Evolutionary conservation across 1,139 yeast genomes (phyloP).

Genomic region (Kodamaea suecica): DNA sequence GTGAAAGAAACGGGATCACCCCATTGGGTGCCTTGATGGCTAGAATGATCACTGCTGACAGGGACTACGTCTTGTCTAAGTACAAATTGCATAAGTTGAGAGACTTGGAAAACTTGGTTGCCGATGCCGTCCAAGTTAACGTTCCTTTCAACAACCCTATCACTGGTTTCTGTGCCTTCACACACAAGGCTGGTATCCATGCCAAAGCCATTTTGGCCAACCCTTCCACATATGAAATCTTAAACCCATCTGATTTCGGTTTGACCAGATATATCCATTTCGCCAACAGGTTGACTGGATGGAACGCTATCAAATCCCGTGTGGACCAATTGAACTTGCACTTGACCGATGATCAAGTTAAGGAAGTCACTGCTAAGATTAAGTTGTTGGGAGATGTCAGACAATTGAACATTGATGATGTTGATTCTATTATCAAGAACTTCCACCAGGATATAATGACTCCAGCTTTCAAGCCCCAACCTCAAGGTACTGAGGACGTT

Average conservation of each 20-base stretch:
- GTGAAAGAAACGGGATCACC: conserved; percentile 98
- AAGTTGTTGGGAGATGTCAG: conserved; percentile 94
- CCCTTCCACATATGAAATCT: conserved; percentile 96
- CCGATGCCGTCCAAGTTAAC: conserved; percentile 95
- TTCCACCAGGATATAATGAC: conserved; percentile 68
- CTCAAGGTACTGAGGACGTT: conserved; percentile 21
- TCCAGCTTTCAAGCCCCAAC: conserved; percentile 27
- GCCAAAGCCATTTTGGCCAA: conserved; percentile 98
- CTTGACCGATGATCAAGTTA: conserved; percentile 88
- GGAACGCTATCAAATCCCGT: conserved; percentile 98
- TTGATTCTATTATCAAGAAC: conserved; percentile 92
- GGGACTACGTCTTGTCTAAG: conserved; percentile 92
- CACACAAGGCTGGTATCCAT: conserved; percentile 99
- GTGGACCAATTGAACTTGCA: conserved; percentile 94
- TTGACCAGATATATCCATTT: conserved; percentile 93
- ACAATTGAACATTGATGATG: conserved; percentile 93
- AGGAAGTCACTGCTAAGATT: conserved; percentile 91
- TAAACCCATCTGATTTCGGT: conserved; percentile 94
- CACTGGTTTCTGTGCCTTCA: conserved; percentile 98
- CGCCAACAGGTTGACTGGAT: conserved; percentile 96
- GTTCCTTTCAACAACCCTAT: conserved; percentile 98
- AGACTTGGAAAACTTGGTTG: conserved; percentile 92
- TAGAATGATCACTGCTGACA: conserved; percentile 97
- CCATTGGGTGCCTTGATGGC: conserved; percentile 99
- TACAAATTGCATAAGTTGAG: conserved; percentile 94